phyloP scores from a whole-genome alignment of 2,329 filamentous ascomycete genomes.

The Furcasterigmium sp. region DNA sequence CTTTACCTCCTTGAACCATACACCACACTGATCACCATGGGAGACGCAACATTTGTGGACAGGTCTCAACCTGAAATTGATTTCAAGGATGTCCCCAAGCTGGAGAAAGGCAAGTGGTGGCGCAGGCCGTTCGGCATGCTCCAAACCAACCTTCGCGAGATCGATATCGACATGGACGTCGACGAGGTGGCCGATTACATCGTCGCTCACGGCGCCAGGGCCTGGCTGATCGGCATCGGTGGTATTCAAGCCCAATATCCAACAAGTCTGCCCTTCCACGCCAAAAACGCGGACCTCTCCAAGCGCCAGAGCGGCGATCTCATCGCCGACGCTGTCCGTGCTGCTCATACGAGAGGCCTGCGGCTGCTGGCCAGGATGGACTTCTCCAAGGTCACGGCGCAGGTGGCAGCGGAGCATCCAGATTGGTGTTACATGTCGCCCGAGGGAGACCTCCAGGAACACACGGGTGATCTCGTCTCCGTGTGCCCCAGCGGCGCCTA shows the following conservation, averaged over 20 bases:
- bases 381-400: slow-evolving; percentile 10
- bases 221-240: slow-evolving; percentile 11
- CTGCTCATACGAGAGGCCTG: slow-evolving; percentile 5
- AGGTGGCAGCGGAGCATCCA: slow-evolving; percentile 8
- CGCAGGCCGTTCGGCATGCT: slow-evolving; percentile 10
- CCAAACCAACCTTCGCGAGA: slow-evolving; percentile 12
- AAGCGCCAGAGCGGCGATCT: slow-evolving; percentile 9
- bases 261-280: slow-evolving; percentile 8
- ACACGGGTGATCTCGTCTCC: slow-evolving; percentile 10
- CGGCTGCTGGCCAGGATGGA: slow-evolving; percentile 11
- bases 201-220: slow-evolving; percentile 5
- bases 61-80: no score
- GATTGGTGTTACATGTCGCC: slow-evolving; percentile 12
- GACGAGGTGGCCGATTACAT: slow-evolving; percentile 8
- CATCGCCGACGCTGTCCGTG: slow-evolving; percentile 8
- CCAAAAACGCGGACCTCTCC: slow-evolving; percentile 5
- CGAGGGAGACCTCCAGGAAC: slow-evolving; percentile 9
- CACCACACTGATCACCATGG: no score
- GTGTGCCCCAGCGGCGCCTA: slow-evolving; percentile 10
- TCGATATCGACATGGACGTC: slow-evolving; percentile 12
- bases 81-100: no score
- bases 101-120: slow-evolving; percentile 6
- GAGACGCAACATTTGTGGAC: no score
- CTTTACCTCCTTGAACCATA: no score
- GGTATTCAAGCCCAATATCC: slow-evolving; percentile 12